Conservation (phyloP, 768 basidiomycete genomes). For the Termitomyces sp. region DNA sequence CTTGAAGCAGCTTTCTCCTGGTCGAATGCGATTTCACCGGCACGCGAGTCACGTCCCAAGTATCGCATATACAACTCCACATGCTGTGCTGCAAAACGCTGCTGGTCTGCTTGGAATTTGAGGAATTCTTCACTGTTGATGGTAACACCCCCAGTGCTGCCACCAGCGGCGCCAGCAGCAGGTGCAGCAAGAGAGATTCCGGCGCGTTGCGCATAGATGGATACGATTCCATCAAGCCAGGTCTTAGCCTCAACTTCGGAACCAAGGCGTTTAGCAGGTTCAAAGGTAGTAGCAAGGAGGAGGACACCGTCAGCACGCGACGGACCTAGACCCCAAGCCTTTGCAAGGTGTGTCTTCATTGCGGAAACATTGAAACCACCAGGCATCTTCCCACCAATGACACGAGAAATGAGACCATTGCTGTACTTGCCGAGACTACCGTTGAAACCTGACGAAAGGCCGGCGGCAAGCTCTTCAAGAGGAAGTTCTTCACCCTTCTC, state of each 20-base stretch:
- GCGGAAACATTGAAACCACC: slow-evolving; percentile 95
- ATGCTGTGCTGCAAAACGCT: slow-evolving; percentile 88
- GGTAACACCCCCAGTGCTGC: slow-evolving; percentile 68
- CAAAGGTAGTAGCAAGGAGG: slow-evolving; percentile 85
- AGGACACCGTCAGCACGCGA: slow-evolving; percentile 87
- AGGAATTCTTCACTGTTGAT: slow-evolving; percentile 99
- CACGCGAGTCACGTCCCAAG: slow-evolving; percentile 87
- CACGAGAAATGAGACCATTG: slow-evolving; percentile 81
- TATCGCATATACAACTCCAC: slow-evolving; percentile 97
- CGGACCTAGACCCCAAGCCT: slow-evolving; percentile 94
- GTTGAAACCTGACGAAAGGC: slow-evolving; percentile 72
- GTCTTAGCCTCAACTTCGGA: slow-evolving; percentile 90
- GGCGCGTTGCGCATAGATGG: slow-evolving; percentile 80
- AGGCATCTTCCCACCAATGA: slow-evolving; percentile 96
- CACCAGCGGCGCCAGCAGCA: slow-evolving; percentile 55
- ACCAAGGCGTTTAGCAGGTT: slow-evolving; percentile 89
- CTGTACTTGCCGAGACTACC: slow-evolving; percentile 94
- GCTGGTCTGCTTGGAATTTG: slow-evolving; percentile 92
- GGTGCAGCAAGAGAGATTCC: slow-evolving; percentile 80
- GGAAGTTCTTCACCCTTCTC: slow-evolving; percentile 98
- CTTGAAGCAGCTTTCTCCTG: slow-evolving; percentile 70
- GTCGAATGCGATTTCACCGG: slow-evolving; percentile 87
- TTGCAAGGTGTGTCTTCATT: slow-evolving; percentile 83
- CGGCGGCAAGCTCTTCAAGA: slow-evolving; percentile 90
- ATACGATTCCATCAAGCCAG: slow-evolving; percentile 86